A percentile compares a stretch with the other conserved stretches of the same genome.
These are phyloP conservation scores for Cucurbitaria berberidis DNA, from an alignment of 2,329 filamentous ascomycete genomes.

Conservation along the genomic window DNA sequence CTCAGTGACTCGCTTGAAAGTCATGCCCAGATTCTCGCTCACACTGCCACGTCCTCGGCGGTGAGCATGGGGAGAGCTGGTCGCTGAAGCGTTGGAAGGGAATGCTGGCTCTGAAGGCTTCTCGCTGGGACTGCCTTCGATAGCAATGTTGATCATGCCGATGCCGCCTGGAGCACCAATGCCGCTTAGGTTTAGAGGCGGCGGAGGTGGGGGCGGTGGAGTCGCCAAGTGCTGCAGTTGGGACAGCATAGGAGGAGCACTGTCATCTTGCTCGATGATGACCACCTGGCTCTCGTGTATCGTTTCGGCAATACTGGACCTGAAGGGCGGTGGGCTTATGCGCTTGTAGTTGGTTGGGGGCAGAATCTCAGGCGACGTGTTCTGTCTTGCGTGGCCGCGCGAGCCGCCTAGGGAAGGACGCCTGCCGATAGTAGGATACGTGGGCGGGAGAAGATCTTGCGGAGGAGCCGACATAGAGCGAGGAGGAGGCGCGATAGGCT, in stretches of 20 bases:
- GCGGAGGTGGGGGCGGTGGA: conserved; percentile 55
- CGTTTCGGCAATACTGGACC: conserved; percentile 62
- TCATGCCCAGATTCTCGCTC: conserved; percentile 63
- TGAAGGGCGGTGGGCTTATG: conserved; percentile 49
- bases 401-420: conserved; percentile 47
- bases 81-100: conserved; percentile 32
- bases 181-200: conserved; percentile 26
- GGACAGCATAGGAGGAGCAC: conserved; percentile 60
- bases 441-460: conserved; percentile 47
- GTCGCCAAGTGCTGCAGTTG: conserved; percentile 66
- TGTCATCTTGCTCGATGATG: conserved; percentile 51
- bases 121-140: conserved; percentile 48
- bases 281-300: conserved; percentile 54
- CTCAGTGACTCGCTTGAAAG: conserved; percentile 57
- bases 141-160: conserved; percentile 55
- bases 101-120: conserved; percentile 33
- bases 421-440: conserved; percentile 33
- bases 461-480: conserved; percentile 58
- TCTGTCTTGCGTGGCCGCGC: conserved; percentile 50
- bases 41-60: conserved; percentile 62
- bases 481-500: conserved; percentile 43
- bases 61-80: conserved; percentile 52
- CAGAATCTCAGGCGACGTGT: conserved; percentile 50
- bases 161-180: conserved; percentile 32
- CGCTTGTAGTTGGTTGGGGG: conserved; percentile 46